Conservation (phyloP, 73 alveolate species). For the Tetrahymena elliotti region DNA sequence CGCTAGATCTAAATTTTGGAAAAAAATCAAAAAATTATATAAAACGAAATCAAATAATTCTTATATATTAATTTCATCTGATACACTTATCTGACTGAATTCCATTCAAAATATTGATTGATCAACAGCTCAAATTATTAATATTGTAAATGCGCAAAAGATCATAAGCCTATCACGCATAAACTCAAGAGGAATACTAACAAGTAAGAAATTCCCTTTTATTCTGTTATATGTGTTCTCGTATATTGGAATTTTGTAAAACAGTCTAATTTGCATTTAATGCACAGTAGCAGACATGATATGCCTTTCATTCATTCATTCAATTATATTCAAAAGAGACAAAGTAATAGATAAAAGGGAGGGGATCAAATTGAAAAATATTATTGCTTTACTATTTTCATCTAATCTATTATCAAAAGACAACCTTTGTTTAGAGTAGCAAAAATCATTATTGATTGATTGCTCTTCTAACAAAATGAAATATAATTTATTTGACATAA, state of each 20-base stretch:
- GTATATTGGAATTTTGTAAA: background rate
- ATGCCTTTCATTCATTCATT: background rate
- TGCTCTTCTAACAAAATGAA: background rate
- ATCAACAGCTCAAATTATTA: background rate
- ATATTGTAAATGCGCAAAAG: background rate
- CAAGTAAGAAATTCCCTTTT: background rate
- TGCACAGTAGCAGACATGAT: no score
- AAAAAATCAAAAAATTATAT: background rate
- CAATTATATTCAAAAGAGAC: background rate
- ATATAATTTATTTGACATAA: no score
- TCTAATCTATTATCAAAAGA: background rate
- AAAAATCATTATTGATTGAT: background rate
- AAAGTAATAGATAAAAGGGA: background rate
- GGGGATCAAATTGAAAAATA: background rate
- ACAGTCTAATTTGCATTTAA: background rate
- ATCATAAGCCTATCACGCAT: background rate
- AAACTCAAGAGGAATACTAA: background rate
- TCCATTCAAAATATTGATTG: background rate
- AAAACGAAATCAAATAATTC: background rate
- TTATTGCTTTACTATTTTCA: background rate
- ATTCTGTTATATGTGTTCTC: background rate
- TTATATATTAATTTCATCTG: background rate
- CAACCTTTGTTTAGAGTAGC: background rate
- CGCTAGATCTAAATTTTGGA: background rate
- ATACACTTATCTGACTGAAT: background rate